phyloP scores from a whole-genome alignment of 495 filamentous ascomycete species.

The Penicillium manginii region DNA sequence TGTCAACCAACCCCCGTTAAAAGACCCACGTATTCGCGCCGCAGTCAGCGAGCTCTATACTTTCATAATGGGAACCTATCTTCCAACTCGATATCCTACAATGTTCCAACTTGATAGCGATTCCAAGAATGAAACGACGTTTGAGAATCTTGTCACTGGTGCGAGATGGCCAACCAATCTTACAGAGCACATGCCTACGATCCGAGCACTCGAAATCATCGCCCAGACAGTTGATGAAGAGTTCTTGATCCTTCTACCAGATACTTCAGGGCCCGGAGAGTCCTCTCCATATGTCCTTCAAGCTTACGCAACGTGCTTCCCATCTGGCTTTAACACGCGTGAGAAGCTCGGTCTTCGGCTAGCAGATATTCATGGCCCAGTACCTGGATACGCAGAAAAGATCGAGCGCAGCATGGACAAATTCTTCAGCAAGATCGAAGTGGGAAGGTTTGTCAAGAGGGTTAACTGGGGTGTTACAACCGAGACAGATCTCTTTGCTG shows the following conservation, averaged over 20 bases:
- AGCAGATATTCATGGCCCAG: conserved; percentile 69
- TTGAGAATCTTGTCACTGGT: conserved; percentile 52
- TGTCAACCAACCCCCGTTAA: conserved; percentile 36
- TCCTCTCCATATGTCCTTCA: conserved; percentile 59
- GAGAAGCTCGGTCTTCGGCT: conserved; percentile 66
- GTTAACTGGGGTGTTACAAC: conserved; percentile 69
- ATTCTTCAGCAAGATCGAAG: conserved; percentile 61
- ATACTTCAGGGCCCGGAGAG: conserved; percentile 11
- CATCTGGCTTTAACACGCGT: conserved; percentile 69
- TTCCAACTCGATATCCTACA: conserved; percentile 66
- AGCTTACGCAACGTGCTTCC: conserved; percentile 73
- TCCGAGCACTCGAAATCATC: conserved; percentile 24
- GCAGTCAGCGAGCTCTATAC: conserved; percentile 68
- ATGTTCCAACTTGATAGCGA: conserved; percentile 54
- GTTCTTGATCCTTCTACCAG: conserved; percentile 71
- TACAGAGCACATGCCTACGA: conserved; percentile 20
- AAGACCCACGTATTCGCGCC: conserved; percentile 39
- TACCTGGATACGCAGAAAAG: conserved; percentile 70
- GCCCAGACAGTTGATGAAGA: conserved; percentile 47
- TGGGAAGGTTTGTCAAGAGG: conserved; percentile 42
- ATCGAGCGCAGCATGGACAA: conserved; percentile 77
- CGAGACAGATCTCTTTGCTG: conserved; percentile 56
- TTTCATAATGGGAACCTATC: conserved; percentile 64
- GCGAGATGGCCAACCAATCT: conserved; percentile 43
- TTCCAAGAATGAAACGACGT: conserved; percentile 17